Evolutionary conservation across 768 basidiomycete genomes (phyloP).

Genomic region (Tricholomella constricta): DNA sequence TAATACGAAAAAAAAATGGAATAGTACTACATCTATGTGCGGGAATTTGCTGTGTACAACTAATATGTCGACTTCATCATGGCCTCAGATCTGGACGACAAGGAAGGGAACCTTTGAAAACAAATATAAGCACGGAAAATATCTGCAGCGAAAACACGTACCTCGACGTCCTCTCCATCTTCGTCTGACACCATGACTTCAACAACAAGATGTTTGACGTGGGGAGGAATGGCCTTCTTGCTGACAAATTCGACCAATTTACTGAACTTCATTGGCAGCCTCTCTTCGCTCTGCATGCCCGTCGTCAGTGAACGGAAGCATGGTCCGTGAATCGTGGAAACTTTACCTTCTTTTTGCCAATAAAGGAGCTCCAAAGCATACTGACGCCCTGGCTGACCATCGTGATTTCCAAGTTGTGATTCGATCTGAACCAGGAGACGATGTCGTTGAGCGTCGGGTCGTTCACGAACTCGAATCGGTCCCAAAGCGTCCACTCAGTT

Average conservation of each 20-base stretch:
- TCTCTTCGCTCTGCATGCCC: slow-evolving; percentile 71
- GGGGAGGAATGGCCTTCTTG: slow-evolving; percentile 88
- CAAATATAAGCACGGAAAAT: slow-evolving; percentile 4
- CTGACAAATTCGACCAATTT: slow-evolving; percentile 90
- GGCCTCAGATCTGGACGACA: slow-evolving; percentile 58
- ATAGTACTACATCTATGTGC: slow-evolving; percentile 11
- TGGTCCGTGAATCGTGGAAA: neutral
- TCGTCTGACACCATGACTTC: slow-evolving; percentile 96
- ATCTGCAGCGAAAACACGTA: slow-evolving; percentile 28
- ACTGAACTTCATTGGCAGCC: slow-evolving; percentile 87
- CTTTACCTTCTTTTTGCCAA: slow-evolving; percentile 88
- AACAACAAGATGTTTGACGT: slow-evolving; percentile 82
- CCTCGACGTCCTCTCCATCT: slow-evolving; percentile 94
- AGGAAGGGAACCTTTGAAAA: slow-evolving; percentile 75
- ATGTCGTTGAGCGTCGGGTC: slow-evolving; percentile 89
- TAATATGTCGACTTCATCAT: neutral
- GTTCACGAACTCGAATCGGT: slow-evolving; percentile 90
- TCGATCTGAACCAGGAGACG: slow-evolving; percentile 77
- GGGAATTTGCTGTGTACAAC: slow-evolving; percentile 44
- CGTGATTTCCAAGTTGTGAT: slow-evolving; percentile 83
- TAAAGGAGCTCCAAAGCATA: slow-evolving; percentile 96
- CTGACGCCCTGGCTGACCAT: slow-evolving; percentile 99
- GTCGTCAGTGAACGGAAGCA: neutral
- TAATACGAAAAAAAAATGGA: too few species aligned
- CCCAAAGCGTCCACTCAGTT: slow-evolving; percentile 98